Conservation (phyloP, 2,329 filamentous ascomycete species). For the Xylariaceae sp. region DNA sequence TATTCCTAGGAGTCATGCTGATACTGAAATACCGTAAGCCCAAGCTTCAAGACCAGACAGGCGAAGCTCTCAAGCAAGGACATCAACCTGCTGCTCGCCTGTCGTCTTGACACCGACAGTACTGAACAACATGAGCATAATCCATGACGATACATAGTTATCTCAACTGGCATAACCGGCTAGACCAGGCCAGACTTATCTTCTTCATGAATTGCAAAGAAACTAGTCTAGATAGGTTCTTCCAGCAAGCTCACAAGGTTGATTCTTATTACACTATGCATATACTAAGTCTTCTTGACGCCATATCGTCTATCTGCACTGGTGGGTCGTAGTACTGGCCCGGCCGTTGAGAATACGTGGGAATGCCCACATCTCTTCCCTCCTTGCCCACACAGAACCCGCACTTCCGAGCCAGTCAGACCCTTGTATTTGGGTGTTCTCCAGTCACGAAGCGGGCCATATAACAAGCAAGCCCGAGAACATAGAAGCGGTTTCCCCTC, state of each 20-base stretch:
- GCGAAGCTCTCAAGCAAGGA: conserved; percentile 2
- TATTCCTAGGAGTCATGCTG: neutral
- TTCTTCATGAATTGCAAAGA: conserved; percentile 1
- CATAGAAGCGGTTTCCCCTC: conserved; percentile 34
- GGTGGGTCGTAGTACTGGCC: conserved; percentile 35
- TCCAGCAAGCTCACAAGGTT: conserved; percentile 4
- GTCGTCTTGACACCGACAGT: neutral
- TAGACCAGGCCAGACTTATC: neutral
- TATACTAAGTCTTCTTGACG: conserved; percentile 15
- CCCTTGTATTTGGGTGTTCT: conserved; percentile 34
- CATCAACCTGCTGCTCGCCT: neutral
- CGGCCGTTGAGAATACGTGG: conserved; percentile 29
- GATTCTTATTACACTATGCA: conserved; percentile 1
- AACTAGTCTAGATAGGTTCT: neutral
- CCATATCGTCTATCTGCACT: conserved; percentile 29
- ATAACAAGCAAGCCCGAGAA: conserved; percentile 38
- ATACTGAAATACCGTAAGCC: conserved; percentile 3
- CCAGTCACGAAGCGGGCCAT: conserved; percentile 38
- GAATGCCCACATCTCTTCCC: conserved; percentile 30
- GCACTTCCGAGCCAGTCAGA: conserved; percentile 32
- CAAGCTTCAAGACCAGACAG: conserved; percentile 9
- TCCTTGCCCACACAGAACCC: conserved; percentile 31
- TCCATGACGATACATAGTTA: neutral
- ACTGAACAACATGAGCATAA: neutral
- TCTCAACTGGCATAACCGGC: no score